Evolutionary conservation across 192 early-diverging fungal genomes (phyloP), one percentile per base, ranked within the genome.

Genomic region (Podila minutissima): DNA sequence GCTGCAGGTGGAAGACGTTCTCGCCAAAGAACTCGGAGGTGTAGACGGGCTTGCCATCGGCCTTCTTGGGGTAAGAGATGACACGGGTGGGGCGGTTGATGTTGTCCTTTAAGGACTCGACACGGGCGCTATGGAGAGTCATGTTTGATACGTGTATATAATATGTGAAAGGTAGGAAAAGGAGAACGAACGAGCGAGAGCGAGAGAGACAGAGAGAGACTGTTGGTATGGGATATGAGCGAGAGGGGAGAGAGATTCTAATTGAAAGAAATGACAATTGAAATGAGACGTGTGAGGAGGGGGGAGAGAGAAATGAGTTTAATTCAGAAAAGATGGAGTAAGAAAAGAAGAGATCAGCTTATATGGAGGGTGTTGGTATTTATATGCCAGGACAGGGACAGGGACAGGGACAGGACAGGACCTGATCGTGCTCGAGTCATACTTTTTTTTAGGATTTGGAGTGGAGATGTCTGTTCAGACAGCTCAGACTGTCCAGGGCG

Each of bases 1-100:
- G 88, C 90, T 95, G 95, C 59, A 96, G 88, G 58, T 93, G 92
- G 84, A 99, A 99, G 59, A 99, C 98, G 71, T 97, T 96, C 84
- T 93, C 85, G 61, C 94, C 96, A 83, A 90, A 99, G 75, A 98
- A 90, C 83, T 97, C 97, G 9, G 96, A 97, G 64, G 94, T 88
- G 81, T 93, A 96, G 67, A 88, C 67, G 38, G 89, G 89, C 69
- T 87, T 90, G 72, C 94, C 93, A 70, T 93, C 90, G 20, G 75
- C 29, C 63, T 86, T 83, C 76, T 82, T 83, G 31, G 96, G 96
- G 87, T 93, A 97, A 58, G 93, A 86, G 83, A 96, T 89, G 69
- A 87, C 82, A 66, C 96, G 94, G 68, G 88, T 84, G 59, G 89
- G 75, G 46, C 93, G 86, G 20, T 86, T 84, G 62, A 95, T 91